Percentiles rank a stretch among this genome's conserved stretches.
Conservation (phyloP, 208 protist genomes). For the Crithidia expoeki region DNA sequence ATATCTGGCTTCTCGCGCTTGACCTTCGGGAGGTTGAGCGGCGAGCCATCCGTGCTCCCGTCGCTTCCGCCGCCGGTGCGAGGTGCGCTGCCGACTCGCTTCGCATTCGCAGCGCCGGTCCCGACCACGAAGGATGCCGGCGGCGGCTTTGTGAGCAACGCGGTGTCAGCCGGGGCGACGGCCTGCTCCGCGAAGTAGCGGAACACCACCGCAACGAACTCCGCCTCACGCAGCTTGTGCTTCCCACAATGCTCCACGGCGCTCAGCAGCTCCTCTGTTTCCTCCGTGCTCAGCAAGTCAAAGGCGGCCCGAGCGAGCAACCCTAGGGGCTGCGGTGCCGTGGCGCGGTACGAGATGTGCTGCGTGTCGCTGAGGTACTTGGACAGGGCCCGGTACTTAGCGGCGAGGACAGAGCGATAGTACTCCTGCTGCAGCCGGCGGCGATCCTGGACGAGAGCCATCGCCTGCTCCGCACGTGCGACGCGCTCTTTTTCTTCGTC, state of each 20-base stretch:
- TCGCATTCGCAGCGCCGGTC: conserved; percentile 10
- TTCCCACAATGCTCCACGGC: conserved; percentile 47
- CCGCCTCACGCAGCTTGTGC: conserved; percentile 37
- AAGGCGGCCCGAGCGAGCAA: conserved; percentile 58
- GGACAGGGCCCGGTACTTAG: conserved; percentile 65
- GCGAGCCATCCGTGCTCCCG: conserved; percentile 19
- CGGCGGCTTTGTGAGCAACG: conserved; percentile 24
- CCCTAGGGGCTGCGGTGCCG: conserved; percentile 45
- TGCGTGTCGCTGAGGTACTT: conserved; percentile 22
- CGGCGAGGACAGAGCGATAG: conserved; percentile 43
- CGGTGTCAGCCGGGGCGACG: conserved; percentile 6
- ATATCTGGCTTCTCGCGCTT: conserved; percentile 55
- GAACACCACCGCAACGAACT: conserved; percentile 55
- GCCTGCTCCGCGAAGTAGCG: conserved; percentile 16
- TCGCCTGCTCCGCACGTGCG: conserved; percentile 23
- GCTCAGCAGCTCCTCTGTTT: conserved; percentile 64
- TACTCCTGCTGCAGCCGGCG: conserved; percentile 46
- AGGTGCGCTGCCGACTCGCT: conserved; percentile 20
- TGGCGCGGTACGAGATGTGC: conserved; percentile 32
- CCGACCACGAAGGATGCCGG: conserved; percentile 13
- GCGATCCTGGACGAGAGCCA: conserved; percentile 35
- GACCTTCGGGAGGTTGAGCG: conserved; percentile 19
- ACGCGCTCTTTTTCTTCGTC: conserved; percentile 38
- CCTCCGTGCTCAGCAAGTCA: conserved; percentile 56
- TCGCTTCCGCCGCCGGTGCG: background rate